Conservation (phyloP, 2,329 filamentous ascomycete genomes). For the Fusarium nurragi region DNA sequence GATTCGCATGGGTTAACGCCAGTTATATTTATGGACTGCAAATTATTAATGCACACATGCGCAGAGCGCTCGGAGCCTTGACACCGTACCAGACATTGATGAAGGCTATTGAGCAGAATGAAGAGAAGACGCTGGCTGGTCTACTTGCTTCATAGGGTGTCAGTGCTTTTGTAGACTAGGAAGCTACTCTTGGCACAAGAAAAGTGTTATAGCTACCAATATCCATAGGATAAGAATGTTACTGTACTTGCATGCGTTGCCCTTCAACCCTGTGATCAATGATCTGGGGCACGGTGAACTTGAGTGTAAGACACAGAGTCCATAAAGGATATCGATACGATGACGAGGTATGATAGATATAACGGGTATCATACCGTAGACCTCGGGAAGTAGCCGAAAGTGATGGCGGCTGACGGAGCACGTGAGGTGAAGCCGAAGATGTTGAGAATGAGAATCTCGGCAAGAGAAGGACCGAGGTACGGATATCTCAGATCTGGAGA, state of each 20-base stretch:
- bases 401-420: conserved; percentile 5
- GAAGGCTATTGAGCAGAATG: conserved; percentile 69
- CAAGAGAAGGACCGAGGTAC: conserved; percentile 35
- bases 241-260: not conserved
- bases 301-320: not conserved
- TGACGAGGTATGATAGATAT: not conserved
- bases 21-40: conserved; percentile 95
- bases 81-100: conserved; percentile 87
- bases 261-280: not conserved
- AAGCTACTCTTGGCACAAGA: conserved; percentile 14
- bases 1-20: conserved; percentile 98
- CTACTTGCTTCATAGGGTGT: conserved; percentile 44
- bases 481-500: not conserved
- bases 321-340: not conserved
- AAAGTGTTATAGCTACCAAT: conserved; percentile 1
- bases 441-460: conserved; percentile 15
- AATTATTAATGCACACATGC: conserved; percentile 88
- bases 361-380: not conserved
- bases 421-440: conserved; percentile 21
- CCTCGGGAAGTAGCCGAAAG: conserved; percentile 37
- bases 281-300: not conserved
- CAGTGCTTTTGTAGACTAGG: conserved; percentile 10
- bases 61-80: conserved; percentile 85
- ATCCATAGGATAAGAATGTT: conserved; percentile 18
- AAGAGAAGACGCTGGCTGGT: conserved; percentile 62